Evolutionary conservation across 2,329 filamentous ascomycete genomes (phyloP), one percentile per base, ranked within the genome.

Genomic region (Celoporthe dispersa): DNA sequence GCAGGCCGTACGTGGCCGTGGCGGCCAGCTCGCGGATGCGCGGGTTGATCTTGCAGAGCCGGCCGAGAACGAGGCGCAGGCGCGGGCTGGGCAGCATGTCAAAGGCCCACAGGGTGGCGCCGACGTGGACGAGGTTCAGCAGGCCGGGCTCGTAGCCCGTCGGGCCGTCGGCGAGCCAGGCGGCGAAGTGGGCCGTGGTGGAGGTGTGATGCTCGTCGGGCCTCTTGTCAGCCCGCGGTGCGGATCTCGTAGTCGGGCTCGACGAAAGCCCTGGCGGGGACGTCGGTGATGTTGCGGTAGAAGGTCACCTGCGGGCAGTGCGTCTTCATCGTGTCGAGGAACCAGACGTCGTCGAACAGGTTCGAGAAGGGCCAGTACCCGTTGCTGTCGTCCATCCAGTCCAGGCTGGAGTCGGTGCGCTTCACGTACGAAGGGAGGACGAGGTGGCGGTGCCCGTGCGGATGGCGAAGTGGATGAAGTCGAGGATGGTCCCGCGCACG

Each of bases 61-160:
- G 51, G 22, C 67, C 67, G 1, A 68, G 41, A 2, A 62, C 41
- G 37, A 28, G 25, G 51, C 67, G 67, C 33, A 68, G 22, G 28
- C 19, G 53, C 16, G 62, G 67, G n/a, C 41, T 35, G 19, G 61
- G 31, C 25, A 25, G 19, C 62, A 68, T 41, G 61, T 68, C 61
- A 22, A 48, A 64, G 16, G 39, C 53, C 60, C 61, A 60, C 19
- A 68, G 39, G 28, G 62, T 39, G 19, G 61, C 73, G 35, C 66
- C 64, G 19, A 71, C 66, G 33, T 64, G 69, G 16, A 74, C 69
- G 28, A 74, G 72, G 61, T 74, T 74, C 39, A 73, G 65, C 66
- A 70, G 70, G 8, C 65, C 59, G 1, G 72, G 67, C 62, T 69
- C 67, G 64, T 73, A 70, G 11, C 71, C 68, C 6, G 39, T 6